A percentile compares a stretch with the other conserved stretches of the same genome.
phyloP scores from a whole-genome alignment of 2,329 filamentous ascomycete genomes.

The Blumeriella jaapii region DNA sequence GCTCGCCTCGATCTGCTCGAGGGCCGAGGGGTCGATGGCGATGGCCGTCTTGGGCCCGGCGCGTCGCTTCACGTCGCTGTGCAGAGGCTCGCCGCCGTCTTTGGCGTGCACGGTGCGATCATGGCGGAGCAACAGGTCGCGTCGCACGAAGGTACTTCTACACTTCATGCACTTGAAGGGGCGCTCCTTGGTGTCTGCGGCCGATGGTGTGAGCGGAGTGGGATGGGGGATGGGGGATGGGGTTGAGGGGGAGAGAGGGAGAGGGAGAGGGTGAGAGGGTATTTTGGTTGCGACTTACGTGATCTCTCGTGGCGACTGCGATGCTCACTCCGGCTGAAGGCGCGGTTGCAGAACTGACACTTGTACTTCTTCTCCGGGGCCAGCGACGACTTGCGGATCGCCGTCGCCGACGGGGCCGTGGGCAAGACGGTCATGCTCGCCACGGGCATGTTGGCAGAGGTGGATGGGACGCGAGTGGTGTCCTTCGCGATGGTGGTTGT shows the following conservation, averaged over 20 bases:
- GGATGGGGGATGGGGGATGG: neutral
- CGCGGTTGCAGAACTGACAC: slow-evolving; percentile 95
- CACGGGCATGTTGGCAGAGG: slow-evolving; percentile 48
- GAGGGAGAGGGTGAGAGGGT: slow-evolving; percentile 1
- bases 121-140: slow-evolving; percentile 90
- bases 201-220: slow-evolving; percentile 14
- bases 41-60: slow-evolving; percentile 65
- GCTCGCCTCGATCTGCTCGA: slow-evolving; percentile 88
- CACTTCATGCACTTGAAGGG: slow-evolving; percentile 99
- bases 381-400: slow-evolving; percentile 58
- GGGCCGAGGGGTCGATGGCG: slow-evolving; percentile 69
- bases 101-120: slow-evolving; percentile 98
- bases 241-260: neutral
- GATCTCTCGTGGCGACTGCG: slow-evolving; percentile 93
- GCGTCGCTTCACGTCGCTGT: slow-evolving; percentile 87
- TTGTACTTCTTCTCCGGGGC: slow-evolving; percentile 98
- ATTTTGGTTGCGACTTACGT: slow-evolving; percentile 63
- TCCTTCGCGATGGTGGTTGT: too few species aligned
- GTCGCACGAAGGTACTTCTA: slow-evolving; percentile 93
- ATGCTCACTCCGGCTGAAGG: slow-evolving; percentile 95
- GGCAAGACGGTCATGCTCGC: slow-evolving; percentile 44
- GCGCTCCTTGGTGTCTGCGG: slow-evolving; percentile 87
- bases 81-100: slow-evolving; percentile 85
- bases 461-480: too few species aligned
- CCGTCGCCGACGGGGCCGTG: slow-evolving; percentile 53